A percentile compares a stretch with the other conserved stretches of the same genome.
Evolutionary conservation across 768 basidiomycete species (phyloP).

Genomic region (Udeniomyces megalosporus): DNA sequence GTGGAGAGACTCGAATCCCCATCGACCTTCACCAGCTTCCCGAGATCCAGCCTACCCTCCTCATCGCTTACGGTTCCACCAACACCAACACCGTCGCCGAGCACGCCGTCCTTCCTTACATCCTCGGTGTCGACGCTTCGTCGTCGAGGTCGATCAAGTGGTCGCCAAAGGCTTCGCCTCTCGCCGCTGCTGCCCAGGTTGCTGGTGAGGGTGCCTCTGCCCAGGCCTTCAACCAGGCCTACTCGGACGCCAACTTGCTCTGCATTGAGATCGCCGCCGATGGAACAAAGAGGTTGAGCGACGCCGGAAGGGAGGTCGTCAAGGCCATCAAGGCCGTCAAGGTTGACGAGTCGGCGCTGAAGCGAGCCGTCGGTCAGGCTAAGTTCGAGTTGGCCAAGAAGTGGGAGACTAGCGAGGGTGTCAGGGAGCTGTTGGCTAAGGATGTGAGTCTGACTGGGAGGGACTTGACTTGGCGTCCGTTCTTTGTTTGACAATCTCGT

Average conservation of each 20-base stretch:
- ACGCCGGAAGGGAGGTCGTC: slow-evolving; percentile 53
- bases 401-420: slow-evolving; percentile 52
- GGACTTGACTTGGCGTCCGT: background rate
- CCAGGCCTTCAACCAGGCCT: slow-evolving; percentile 61
- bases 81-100: slow-evolving; percentile 46
- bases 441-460: slow-evolving; percentile 37
- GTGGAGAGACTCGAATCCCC: slow-evolving; percentile 68
- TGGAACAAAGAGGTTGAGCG: slow-evolving; percentile 46
- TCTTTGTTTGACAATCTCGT: background rate
- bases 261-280: slow-evolving; percentile 63
- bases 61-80: slow-evolving; percentile 70
- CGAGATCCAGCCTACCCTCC: slow-evolving; percentile 49
- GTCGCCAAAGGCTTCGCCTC: slow-evolving; percentile 54
- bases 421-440: slow-evolving; percentile 44
- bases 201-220: slow-evolving; percentile 38
- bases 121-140: slow-evolving; percentile 39
- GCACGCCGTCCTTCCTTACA: slow-evolving; percentile 59
- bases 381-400: slow-evolving; percentile 63
- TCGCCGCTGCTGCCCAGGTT: slow-evolving; percentile 45
- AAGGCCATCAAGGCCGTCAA: slow-evolving; percentile 39
- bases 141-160: slow-evolving; percentile 60
- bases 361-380: slow-evolving; percentile 69
- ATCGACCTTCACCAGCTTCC: slow-evolving; percentile 38
- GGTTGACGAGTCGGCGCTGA: slow-evolving; percentile 53
- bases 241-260: slow-evolving; percentile 80